phyloP scores from a whole-genome alignment of 768 basidiomycete species.

The Pleurotus tuoliensis region DNA sequence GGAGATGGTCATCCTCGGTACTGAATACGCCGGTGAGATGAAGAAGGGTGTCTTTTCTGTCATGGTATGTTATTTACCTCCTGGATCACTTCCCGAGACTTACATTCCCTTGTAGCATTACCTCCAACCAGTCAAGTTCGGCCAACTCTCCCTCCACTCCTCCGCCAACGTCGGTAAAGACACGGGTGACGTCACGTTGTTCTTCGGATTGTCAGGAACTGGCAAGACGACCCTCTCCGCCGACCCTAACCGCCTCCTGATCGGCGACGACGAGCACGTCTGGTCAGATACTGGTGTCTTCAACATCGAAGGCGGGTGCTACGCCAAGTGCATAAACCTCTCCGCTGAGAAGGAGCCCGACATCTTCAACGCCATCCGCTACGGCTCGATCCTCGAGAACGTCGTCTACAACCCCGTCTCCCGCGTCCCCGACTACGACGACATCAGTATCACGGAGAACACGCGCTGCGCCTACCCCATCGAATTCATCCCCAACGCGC shows the following conservation, averaged over 20 bases:
- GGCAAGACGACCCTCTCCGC: constrained; percentile 99
- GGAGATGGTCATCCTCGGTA: constrained; percentile 99
- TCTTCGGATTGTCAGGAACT: constrained; percentile 98
- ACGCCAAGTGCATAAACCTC: constrained; percentile 97
- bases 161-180: constrained; percentile 94
- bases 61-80: constrained; percentile 55
- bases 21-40: constrained; percentile 99
- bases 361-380: constrained; percentile 92
- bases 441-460: constrained; percentile 96
- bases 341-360: constrained; percentile 98
- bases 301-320: constrained; percentile 99
- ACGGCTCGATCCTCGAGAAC: constrained; percentile 97
- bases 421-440: constrained; percentile 91
- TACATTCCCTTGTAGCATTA: constrained; percentile 60
- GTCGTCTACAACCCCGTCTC: constrained; percentile 90
- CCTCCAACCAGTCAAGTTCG: constrained; percentile 97
- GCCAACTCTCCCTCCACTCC: constrained; percentile 95
- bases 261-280: constrained; percentile 99
- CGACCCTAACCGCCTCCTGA: constrained; percentile 88
- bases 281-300: constrained; percentile 99
- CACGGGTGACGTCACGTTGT: constrained; percentile 90
- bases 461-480: constrained; percentile 99
- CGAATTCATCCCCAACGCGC: constrained; percentile 93
- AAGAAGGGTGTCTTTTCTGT: constrained; percentile 99
- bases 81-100: too few species aligned